Base-by-base conservation (phyloP, 1,284 basidiomycete genomes). In the Tilletia horrida region DNA sequence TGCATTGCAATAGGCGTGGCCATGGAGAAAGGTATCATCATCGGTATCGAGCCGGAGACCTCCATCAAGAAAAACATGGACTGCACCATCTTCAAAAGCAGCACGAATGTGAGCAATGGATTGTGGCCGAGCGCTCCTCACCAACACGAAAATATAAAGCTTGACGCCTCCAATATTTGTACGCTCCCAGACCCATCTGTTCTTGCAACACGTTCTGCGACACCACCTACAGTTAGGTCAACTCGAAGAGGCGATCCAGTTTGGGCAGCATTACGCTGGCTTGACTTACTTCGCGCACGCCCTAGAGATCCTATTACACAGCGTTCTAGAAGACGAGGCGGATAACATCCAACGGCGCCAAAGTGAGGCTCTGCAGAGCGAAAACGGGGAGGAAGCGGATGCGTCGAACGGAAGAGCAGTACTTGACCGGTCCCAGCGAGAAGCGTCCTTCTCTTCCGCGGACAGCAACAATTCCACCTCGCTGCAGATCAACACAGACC, bases 1-100 rank as follows among this genome's bases (percentile, higher is more conserved):
- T 13, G 25, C 16, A 13, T 6, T n/a, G n/a, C 16, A 11, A 4
- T 14, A 59, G 55, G 93, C 69, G 92, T 96, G 4, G 86, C 98
- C 23, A 95, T 98, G 91, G 93, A 97, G 81, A 97, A 97, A 81
- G 96, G 94, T 0, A 96, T 98, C 74, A 92, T 99, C 71, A 93
- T 98, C 66, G 96, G 95, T 8, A 91, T 91, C 45, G 93, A 97
- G 75, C 88, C 94, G 66, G 93, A 96, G 81, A 87, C 88, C 1
- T 89, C 88, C 1, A 85, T 90, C 25, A 87, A 91, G 47, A 84
- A 86, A 21, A 91, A 90, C 65, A 84, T 98, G 4, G 88, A 93
- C 13, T 97, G 97, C 80, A 89, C 91, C 8, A 89, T 96, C 83
- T 97, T 95, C 84, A 88, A 93, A 66, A 89, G 95, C 82, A 87